Conservation (phyloP, 2,329 filamentous ascomycete species). For the Fusarium graminum region DNA sequence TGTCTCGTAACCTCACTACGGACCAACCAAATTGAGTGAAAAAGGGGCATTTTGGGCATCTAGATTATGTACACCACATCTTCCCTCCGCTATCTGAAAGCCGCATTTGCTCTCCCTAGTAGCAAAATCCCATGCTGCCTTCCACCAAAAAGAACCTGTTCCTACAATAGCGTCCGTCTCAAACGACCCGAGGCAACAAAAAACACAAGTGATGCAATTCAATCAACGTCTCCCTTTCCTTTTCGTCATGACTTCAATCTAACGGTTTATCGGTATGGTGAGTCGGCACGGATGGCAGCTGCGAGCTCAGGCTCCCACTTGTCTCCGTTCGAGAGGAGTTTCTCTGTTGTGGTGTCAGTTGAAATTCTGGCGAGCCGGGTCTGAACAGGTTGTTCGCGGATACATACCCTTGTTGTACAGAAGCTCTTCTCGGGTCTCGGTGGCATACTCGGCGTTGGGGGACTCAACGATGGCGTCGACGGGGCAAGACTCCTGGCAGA, state of each 20-base stretch:
- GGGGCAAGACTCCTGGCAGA: conserved; percentile 98
- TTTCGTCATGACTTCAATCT: conserved; percentile 30
- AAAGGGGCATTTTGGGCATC: conserved; percentile 48
- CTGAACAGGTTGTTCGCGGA: not conserved
- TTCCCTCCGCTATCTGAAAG: conserved; percentile 35
- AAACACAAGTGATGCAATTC: conserved; percentile 30
- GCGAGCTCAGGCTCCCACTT: conserved; percentile 99
- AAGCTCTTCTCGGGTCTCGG: conserved; percentile 86
- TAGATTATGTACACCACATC: conserved; percentile 50
- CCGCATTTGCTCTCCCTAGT: conserved; percentile 5
- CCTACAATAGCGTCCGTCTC: conserved; percentile 36
- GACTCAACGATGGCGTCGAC: conserved; percentile 88
- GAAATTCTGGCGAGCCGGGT: conserved; percentile 11
- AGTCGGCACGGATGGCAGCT: conserved; percentile 90
- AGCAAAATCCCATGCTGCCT: conserved; percentile 19
- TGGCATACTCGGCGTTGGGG: conserved; percentile 73
- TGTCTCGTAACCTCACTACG: not conserved
- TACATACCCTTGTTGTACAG: conserved; percentile 88
- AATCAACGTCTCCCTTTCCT: conserved; percentile 27
- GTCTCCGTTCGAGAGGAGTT: conserved; percentile 88
- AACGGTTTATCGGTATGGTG: conserved; percentile 80
- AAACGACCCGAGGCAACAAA: conserved; percentile 30
- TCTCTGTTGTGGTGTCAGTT: conserved; percentile 66
- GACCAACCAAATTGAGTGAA: conserved; percentile 38
- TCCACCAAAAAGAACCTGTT: conserved; percentile 34